Conservation (phyloP, 257 asterid genomes). For the Nicotiana noctiflora region DNA sequence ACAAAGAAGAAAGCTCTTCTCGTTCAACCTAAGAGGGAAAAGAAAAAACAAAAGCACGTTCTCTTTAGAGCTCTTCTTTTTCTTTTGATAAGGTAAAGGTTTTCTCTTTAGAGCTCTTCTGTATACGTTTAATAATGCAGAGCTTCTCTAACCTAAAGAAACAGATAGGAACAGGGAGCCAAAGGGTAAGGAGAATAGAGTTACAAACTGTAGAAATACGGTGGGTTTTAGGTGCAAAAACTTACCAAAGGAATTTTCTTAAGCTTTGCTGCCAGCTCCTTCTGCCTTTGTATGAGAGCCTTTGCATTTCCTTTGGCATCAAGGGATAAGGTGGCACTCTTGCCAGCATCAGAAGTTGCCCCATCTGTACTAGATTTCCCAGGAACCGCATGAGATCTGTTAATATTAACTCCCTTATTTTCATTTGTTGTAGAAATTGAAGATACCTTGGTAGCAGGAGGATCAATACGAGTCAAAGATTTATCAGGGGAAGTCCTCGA, state of each 20-base stretch:
- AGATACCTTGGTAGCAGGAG: constrained; percentile 88
- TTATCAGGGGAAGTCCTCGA: constrained; percentile 34
- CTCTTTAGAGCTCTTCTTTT: not conserved
- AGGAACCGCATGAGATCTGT: constrained; percentile 99
- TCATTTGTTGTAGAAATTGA: constrained; percentile 91
- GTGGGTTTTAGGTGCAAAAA: not conserved
- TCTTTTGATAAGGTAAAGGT: too few species aligned
- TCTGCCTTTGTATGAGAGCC: constrained; percentile 68
- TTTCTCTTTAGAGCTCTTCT: not conserved
- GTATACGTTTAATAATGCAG: not conserved
- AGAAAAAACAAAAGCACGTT: not conserved
- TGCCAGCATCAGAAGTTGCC: constrained; percentile 64
- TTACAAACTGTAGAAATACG: not conserved
- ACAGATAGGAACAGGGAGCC: not conserved
- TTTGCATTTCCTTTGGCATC: constrained; percentile 83
- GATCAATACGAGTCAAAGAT: constrained; percentile 25
- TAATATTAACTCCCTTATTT: constrained; percentile 97
- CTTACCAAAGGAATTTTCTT: constrained; percentile 71
- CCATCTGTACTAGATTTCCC: constrained; percentile 99
- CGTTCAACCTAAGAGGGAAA: not conserved
- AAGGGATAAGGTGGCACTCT: constrained; percentile 67
- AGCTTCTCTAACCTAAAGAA: not conserved
- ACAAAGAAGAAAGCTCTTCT: not conserved
- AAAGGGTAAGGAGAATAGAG: not conserved
- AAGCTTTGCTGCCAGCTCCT: constrained; percentile 58